phyloP scores from a whole-genome alignment of 371 early-diverging fungal genomes.

The Rhizomucor miehei region DNA sequence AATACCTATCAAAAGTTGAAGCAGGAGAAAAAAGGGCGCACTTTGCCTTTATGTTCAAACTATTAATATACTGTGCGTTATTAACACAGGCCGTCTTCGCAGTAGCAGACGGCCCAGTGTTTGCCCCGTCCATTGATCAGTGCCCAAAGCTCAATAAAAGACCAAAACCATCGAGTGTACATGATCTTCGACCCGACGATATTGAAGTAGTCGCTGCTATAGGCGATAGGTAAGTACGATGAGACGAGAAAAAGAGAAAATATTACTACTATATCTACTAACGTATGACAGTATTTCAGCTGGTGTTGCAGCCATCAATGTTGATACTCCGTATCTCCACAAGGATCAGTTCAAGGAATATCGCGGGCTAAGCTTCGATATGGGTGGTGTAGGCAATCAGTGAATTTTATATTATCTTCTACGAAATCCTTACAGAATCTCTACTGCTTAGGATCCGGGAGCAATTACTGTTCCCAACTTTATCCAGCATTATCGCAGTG shows the following conservation, averaged over 20 bases:
- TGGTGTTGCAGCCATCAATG: constrained; percentile 26
- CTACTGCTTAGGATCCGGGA: constrained; percentile 23
- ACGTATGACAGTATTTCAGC: constrained; percentile 22
- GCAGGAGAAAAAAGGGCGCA: no score
- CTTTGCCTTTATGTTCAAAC: no score
- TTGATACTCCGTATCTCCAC: constrained; percentile 14
- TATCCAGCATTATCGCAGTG: constrained; percentile 20
- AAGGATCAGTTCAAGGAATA: constrained; percentile 22
- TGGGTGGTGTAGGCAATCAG: constrained; percentile 28
- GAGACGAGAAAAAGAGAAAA: background rate
- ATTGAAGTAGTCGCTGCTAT: constrained; percentile 18
- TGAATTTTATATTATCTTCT: background rate
- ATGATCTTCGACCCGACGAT: constrained; percentile 17
- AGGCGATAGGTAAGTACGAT: constrained; percentile 29
- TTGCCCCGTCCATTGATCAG: constrained; percentile 2
- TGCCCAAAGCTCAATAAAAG: constrained; percentile 4
- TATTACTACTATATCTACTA: background rate
- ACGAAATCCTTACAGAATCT: no score
- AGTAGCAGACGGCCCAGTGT: background rate
- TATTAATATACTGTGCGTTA: no score
- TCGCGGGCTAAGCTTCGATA: constrained; percentile 26
- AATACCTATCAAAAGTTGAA: no score
- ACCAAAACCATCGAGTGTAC: constrained; percentile 11
- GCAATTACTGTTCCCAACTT: constrained; percentile 26
- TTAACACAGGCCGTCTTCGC: background rate